phyloP scores from a whole-genome alignment of 1,284 basidiomycete genomes.

The Cutaneotrichosporon dermatis region DNA sequence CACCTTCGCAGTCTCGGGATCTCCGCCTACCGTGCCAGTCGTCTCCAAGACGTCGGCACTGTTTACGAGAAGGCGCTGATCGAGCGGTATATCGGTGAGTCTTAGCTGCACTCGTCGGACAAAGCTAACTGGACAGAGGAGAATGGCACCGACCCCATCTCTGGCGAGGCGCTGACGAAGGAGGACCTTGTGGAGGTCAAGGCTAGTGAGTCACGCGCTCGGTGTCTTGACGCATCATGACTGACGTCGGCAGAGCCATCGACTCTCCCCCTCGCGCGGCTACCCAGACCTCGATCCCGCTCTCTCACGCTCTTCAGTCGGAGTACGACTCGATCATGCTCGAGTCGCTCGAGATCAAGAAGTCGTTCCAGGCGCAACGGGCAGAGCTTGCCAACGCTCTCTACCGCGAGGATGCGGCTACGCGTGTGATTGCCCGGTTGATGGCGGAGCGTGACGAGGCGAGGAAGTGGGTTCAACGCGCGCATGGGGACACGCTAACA shows the following conservation, averaged over 20 bases:
- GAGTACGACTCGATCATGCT: slow-evolving; percentile 94
- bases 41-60: slow-evolving; percentile 84
- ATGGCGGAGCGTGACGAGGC: slow-evolving; percentile 93
- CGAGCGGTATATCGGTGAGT: slow-evolving; percentile 77
- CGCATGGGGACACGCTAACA: slow-evolving; percentile 1
- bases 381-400: slow-evolving; percentile 95
- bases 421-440: slow-evolving; percentile 88
- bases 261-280: slow-evolving; percentile 83
- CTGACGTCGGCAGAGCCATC: slow-evolving; percentile 62
- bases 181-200: slow-evolving; percentile 87
- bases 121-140: slow-evolving; percentile 51
- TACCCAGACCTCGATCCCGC: slow-evolving; percentile 83
- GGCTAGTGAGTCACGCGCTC: slow-evolving; percentile 63
- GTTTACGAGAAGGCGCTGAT: slow-evolving; percentile 95
- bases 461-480: slow-evolving; percentile 56
- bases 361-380: slow-evolving; percentile 60
- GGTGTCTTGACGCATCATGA: background rate
- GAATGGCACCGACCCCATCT: slow-evolving; percentile 92
- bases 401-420: slow-evolving; percentile 95
- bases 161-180: slow-evolving; percentile 85
- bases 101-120: background rate
- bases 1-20: slow-evolving; percentile 70
- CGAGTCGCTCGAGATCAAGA: slow-evolving; percentile 78
- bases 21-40: slow-evolving; percentile 89
- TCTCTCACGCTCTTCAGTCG: slow-evolving; percentile 87